phyloP scores from a whole-genome alignment of 2,329 filamentous ascomycete species.

The Emergomyces pasteurianus region DNA sequence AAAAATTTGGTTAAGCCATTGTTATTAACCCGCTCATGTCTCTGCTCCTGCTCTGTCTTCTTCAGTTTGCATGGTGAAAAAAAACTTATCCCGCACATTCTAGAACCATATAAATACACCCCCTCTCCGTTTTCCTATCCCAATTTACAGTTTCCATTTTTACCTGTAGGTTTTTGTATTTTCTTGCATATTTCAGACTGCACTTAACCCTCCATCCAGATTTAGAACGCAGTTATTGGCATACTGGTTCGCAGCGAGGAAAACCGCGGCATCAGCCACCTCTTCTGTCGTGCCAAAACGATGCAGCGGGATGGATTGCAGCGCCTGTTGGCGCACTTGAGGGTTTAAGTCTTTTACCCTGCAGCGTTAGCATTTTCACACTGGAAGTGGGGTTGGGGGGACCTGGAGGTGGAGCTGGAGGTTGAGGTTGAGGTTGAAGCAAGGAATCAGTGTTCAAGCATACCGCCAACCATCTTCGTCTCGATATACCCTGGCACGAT shows the following conservation, averaged over 20 bases:
- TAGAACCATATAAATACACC: no score
- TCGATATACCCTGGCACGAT: conserved; percentile 74
- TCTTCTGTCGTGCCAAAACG: conserved; percentile 59
- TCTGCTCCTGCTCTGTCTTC: background rate
- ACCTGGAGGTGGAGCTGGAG: no score
- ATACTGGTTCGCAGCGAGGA: conserved; percentile 66
- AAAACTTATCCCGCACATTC: no score
- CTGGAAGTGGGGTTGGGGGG: background rate
- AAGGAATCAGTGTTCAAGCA: conserved; percentile 16
- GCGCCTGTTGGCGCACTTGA: conserved; percentile 18
- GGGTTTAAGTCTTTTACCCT: conserved; percentile 31
- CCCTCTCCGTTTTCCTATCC: background rate
- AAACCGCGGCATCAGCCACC: conserved; percentile 69
- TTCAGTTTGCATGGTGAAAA: no score
- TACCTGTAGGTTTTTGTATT: background rate
- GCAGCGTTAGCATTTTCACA: background rate
- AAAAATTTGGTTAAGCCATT: no score
- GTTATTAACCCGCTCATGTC: background rate
- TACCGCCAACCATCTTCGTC: conserved; percentile 67
- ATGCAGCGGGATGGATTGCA: conserved; percentile 47
- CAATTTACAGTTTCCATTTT: background rate
- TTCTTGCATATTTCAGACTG: conserved; percentile 20
- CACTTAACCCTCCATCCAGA: conserved; percentile 73
- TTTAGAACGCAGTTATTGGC: conserved; percentile 81
- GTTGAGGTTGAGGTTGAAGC: no score